These are phyloP conservation scores for Clathrus columnatus DNA, from an alignment of 768 basidiomycete genomes.

Conservation along the genomic window DNA sequence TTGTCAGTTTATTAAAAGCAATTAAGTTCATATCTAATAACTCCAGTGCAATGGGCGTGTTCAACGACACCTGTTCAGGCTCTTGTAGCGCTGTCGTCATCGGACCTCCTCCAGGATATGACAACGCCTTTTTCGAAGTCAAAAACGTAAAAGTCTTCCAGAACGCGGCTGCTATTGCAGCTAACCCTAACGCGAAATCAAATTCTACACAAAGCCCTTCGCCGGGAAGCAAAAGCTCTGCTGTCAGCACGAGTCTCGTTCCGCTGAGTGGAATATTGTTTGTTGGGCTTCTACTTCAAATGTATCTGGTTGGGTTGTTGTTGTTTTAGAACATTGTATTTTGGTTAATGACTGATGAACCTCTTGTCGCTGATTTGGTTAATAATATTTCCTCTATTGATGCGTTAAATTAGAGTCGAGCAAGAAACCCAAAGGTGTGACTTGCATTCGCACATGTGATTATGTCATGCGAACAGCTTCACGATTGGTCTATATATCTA, in stretches of 20 bases:
- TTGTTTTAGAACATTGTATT: no score
- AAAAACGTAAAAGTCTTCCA: constrained; percentile 44
- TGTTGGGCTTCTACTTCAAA: not conserved
- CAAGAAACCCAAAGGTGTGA: no score
- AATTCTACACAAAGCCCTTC: not conserved
- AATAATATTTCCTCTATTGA: no score
- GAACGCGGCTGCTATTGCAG: not conserved
- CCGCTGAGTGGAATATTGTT: constrained; percentile 1
- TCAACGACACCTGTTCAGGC: constrained; percentile 53
- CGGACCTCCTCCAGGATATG: constrained; percentile 52
- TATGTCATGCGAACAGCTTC: no score
- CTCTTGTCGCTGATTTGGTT: no score
- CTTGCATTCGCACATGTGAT: no score
- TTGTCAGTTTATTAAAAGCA: constrained; percentile 16
- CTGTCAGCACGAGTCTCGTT: no score
- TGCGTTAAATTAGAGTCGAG: no score
- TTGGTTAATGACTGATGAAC: no score
- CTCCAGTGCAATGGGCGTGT: constrained; percentile 41
- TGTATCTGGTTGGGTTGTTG: no score
- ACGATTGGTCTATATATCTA: no score
- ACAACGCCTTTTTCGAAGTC: constrained; percentile 67
- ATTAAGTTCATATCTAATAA: not conserved
- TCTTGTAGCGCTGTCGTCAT: constrained; percentile 59
- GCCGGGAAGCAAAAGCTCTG: no score
- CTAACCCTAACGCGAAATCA: not conserved